Base-by-base conservation (phyloP, 1,139 yeast species). In the Waltiozyma sp. region DNA sequence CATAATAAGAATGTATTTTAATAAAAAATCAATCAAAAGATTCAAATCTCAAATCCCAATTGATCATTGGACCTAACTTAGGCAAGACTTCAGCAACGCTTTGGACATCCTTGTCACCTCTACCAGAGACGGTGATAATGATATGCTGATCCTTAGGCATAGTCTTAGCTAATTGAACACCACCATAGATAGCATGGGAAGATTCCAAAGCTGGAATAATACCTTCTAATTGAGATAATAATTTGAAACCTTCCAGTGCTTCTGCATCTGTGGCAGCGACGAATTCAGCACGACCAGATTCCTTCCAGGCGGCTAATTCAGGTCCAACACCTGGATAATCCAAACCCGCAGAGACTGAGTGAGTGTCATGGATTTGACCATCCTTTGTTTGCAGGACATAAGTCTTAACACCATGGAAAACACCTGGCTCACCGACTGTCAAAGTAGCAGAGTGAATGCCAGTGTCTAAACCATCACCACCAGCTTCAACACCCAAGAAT, bases 311-410 rank as follows among this genome's bases (percentile, higher is more conserved):
- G 2, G 98, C 93, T 56, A 91, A 74, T 68, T 91, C 98, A 24
- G 99, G 99, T 39, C 99, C 99, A 42, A 91, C 99, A 64, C 96
- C 99, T 33, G 99, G 99, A 63, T 91, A 91, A 65, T 91, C 99
- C 57, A 91, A 74, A 53, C 99, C 99, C 37, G 99, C 99, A 51
- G 96, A 87, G 38, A 91, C 93, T 24, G 97, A 89, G 63, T 91
- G 97, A 11, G 99, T 91, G 60, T 93, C 98, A 53, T 84, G 94
- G 45, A 91, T 88, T 68, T 91, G 99, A 42, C 99, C 99, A 61
- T 91, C 97, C 16, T 61, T 58, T 58, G 83, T 85, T 68, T 93
- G 98, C 57, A 91, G 72, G 39, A 91, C 94, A 56, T 81, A 91
- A 3, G 98, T 91, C 65, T 75, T 84, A 40, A 91, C 97, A 61